Base-by-base conservation (phyloP, 23 red algal species). In the Agarophyton chilense region DNA sequence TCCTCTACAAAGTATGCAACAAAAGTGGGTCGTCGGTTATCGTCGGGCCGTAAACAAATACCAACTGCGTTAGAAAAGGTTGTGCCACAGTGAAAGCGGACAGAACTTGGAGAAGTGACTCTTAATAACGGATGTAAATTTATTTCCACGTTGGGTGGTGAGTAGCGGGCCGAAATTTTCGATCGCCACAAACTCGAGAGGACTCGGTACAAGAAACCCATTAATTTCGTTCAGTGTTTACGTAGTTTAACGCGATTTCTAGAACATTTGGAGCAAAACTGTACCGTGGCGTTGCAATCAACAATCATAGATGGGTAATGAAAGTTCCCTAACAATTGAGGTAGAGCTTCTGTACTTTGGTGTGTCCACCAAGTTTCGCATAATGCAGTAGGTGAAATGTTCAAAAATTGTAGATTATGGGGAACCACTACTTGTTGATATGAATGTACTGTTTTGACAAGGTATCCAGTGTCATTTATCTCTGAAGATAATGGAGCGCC, bases 21-120 rank as follows among this genome's bases (percentile, higher is more conserved):
- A n/a, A n/a, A n/a, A n/a, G n/a, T n/a, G n/a, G n/a, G n/a, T n/a
- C n/a, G n/a, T n/a, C n/a, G n/a, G n/a, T n/a, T n/a, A 64, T 16
- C 7, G 79, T 18, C 21, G 54, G 51, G 7, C 55, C 79, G 22
- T 83, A 66, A 2, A 21, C 31, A 29, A 83, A 66, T 2, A 83
- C 32, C 79, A 3, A 62, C 1, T 79, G 74, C 4, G 21, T 49
- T 29, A 79, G 25, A 47, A 79, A 79, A 12, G 74, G n/a, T 57
- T 79, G 31, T 25, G 79, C 79, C 2, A 83, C 79, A 1, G 14
- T 35, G 44, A 40, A 28, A 84, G 25, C 34, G 44, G 44, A 47
- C 62, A n/a, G 16, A 84, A 21, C 58, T 84, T 84, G 21, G 79
- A 83, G 79, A 61, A 83, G 9, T 55, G 79, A 66, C 66, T 36